phyloP scores from a whole-genome alignment of 106 monocot genomes.

The Agapanthus africanus region DNA sequence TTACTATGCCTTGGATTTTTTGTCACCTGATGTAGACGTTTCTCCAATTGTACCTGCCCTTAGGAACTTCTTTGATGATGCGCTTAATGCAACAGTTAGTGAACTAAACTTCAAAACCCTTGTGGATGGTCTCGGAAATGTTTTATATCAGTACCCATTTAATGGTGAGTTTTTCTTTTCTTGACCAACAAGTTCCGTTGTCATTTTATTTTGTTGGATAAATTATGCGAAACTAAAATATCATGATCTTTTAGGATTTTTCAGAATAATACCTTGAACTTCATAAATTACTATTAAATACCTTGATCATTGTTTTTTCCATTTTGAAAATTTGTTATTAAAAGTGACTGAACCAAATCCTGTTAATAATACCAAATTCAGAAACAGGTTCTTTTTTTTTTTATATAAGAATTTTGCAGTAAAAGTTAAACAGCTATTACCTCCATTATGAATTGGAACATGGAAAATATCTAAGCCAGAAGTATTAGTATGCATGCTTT shows the following conservation, averaged over 20 bases:
- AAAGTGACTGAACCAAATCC: too few relatives aligned
- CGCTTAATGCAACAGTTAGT: slow-evolving; percentile 86
- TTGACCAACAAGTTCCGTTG: neutral
- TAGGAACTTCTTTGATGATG: slow-evolving; percentile 88
- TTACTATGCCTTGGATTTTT: slow-evolving; percentile 93
- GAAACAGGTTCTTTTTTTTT: too few relatives aligned
- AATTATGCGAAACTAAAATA: too few relatives aligned
- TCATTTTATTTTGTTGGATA: neutral
- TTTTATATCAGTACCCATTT: slow-evolving; percentile 94
- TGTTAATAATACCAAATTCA: too few relatives aligned
- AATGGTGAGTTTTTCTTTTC: slow-evolving; percentile 51
- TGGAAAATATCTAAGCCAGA: neutral
- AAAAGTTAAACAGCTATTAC: too few relatives aligned
- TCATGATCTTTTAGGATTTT: too few relatives aligned
- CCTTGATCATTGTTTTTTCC: too few relatives aligned
- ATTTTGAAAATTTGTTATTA: too few relatives aligned
- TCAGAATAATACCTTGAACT: too few relatives aligned
- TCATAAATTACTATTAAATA: too few relatives aligned
- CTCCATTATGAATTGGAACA: too few relatives aligned
- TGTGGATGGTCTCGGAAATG: slow-evolving; percentile 89
- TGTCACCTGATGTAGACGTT: slow-evolving; percentile 84
- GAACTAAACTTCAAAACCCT: slow-evolving; percentile 97
- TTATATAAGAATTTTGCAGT: too few relatives aligned
- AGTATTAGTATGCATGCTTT: neutral
- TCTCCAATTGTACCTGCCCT: slow-evolving; percentile 96